Base-by-base conservation (phyloP, 1,139 yeast species). In the Kodamaea derodonti region DNA sequence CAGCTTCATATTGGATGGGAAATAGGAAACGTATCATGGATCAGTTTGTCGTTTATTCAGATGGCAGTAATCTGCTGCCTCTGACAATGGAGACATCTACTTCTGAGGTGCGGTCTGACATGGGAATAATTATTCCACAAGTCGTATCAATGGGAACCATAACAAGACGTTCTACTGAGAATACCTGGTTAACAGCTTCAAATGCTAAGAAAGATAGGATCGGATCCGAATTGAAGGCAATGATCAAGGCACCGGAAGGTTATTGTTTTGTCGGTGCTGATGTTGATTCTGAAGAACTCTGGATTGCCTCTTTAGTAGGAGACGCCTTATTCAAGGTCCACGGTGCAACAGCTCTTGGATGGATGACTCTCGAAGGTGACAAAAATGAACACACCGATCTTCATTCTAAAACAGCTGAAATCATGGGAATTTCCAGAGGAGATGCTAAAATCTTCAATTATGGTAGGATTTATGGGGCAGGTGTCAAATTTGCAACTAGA, bases 331-430 rank as follows among this genome's bases (percentile, higher is more conserved):
- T 92, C 57, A 78, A 82, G 33, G 65, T 85, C 27, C 99, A 94
- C 56, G 99, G 98, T 3, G 95, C 95, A 12, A 87, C 98, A 0
- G 95, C 97, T 0, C 72, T 94, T 35, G 97, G 98, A 1, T 94
- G 98, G 98, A 94, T 94, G 99, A 90, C 97, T 2, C 69, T 94
- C 36, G 99, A 94, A 65, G 99, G 99, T 13, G 82, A 92, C 15
- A 94, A 94, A 58, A 68, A 65, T 37, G 92, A 84, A 39, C 94
- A 90, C 9, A 94, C 98, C 0, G 99, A 94, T 60, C 63, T 94
- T 45, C 99, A 94, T 54, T 88, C 97, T 1, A 88, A 86, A 48
- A 94, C 98, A 0, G 97, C 98, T 0, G 72, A 72, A 17, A 90
- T 94, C 46, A 62, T 94, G 52, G 95, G 95, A 0, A 92, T 94